These are phyloP conservation scores for Trametes elegans DNA, from an alignment of 768 basidiomycete species.

Conservation along the genomic window DNA sequence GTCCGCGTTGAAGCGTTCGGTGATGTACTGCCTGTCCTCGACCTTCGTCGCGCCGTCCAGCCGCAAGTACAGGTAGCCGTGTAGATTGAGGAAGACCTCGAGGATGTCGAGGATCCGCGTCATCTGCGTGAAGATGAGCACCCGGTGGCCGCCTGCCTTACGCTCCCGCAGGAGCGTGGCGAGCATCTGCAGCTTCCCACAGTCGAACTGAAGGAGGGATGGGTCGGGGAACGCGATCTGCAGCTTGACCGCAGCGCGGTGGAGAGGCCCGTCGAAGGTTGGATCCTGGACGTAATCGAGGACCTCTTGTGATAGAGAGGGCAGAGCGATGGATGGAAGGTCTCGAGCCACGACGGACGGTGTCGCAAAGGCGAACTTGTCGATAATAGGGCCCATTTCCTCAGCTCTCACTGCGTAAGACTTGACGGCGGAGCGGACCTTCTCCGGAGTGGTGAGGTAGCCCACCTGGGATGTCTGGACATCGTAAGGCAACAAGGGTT, in stretches of 20 bases:
- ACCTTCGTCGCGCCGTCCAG: conserved; percentile 94
- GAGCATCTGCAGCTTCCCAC: conserved; percentile 90
- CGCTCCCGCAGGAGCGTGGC: conserved; percentile 76
- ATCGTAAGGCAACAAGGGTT: conserved; percentile 49
- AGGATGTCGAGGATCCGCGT: conserved; percentile 91
- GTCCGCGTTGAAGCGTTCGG: conserved; percentile 84
- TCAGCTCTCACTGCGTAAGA: conserved; percentile 62
- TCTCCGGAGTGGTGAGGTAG: conserved; percentile 31
- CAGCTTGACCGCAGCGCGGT: conserved; percentile 74
- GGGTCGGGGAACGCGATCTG: conserved; percentile 94
- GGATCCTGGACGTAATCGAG: conserved; percentile 22
- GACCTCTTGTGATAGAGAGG: conserved; percentile 35
- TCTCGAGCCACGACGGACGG: conserved; percentile 77
- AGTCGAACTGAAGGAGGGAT: conserved; percentile 89
- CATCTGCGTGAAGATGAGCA: conserved; percentile 98
- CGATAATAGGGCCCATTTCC: conserved; percentile 51
- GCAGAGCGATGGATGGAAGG: conserved; percentile 60
- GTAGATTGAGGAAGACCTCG: conserved; percentile 89
- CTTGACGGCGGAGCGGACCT: conserved; percentile 51
- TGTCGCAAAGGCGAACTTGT: conserved; percentile 78
- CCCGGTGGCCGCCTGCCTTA: conserved; percentile 84
- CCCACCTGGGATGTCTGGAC: background rate
- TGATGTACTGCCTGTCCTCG: conserved; percentile 89
- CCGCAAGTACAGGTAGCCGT: conserved; percentile 92
- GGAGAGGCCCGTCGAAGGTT: conserved; percentile 67